Percentiles rank a stretch among this genome's conserved stretches.
These are phyloP conservation scores for Phytophthora crassamura DNA, from an alignment of 352 stramenopile species.

Conservation along the genomic window DNA sequence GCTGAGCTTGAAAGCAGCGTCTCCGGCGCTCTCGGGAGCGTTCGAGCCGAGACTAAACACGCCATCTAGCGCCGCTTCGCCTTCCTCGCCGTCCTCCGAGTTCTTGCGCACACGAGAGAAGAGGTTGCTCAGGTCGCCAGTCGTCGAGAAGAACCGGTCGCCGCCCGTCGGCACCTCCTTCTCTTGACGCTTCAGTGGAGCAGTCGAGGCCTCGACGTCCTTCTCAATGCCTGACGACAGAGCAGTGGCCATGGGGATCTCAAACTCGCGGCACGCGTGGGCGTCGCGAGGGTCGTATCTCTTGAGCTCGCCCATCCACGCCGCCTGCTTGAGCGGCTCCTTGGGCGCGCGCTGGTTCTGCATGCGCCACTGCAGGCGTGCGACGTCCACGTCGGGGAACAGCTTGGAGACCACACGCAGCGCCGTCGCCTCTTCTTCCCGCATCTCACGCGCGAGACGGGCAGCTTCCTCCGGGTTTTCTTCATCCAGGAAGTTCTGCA, in stretches of 20 bases:
- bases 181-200: constrained; percentile 32
- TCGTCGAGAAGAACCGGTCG: constrained; percentile 78
- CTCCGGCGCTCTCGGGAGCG: constrained; percentile 6
- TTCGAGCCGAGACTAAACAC: constrained; percentile 47
- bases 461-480: constrained; percentile 44
- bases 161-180: constrained; percentile 64
- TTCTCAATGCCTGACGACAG: constrained; percentile 31
- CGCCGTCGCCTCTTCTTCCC: constrained; percentile 54
- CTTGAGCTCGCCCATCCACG: constrained; percentile 81
- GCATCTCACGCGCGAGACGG: constrained; percentile 50
- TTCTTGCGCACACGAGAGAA: constrained; percentile 86
- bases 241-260: constrained; percentile 46
- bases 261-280: constrained; percentile 52
- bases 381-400: constrained; percentile 75
- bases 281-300: constrained; percentile 70
- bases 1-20: constrained; percentile 68
- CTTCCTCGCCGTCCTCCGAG: constrained; percentile 79
- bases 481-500: constrained; percentile 65
- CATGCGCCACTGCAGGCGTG: constrained; percentile 61
- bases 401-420: constrained; percentile 64
- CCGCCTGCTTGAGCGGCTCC: constrained; percentile 72
- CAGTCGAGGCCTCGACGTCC: constrained; percentile 16
- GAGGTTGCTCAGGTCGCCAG: constrained; percentile 59
- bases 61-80: constrained; percentile 79
- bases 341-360: constrained; percentile 51